Conservation (phyloP, 75 land plant genomes). For the Adiantum capillusveneris region DNA sequence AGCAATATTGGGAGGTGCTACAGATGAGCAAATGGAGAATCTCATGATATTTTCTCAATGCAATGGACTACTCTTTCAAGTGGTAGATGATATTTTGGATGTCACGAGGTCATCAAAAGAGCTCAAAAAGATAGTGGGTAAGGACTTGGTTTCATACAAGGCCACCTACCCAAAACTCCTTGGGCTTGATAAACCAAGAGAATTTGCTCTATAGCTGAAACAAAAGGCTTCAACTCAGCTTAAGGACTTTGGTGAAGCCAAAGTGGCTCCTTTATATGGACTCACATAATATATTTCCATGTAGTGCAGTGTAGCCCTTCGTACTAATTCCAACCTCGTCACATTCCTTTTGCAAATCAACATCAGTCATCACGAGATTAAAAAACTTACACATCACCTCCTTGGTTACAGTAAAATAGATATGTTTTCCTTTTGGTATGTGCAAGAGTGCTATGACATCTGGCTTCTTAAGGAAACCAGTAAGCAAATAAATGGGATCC, state of each 20-base stretch:
- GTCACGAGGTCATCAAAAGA: conserved; percentile 74
- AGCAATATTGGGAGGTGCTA: conserved; percentile 53
- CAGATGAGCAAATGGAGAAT: conserved; percentile 46
- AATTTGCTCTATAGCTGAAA: conserved; percentile 59
- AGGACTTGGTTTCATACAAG: conserved; percentile 72
- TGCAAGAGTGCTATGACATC: no score
- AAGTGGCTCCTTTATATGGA: conserved; percentile 59
- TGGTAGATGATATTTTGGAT: conserved; percentile 88
- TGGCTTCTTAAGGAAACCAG: no score
- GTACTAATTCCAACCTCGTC: no score
- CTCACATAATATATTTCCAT: conserved; percentile 73
- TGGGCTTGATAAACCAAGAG: conserved; percentile 67
- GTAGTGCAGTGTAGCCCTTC: no score
- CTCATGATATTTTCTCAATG: conserved; percentile 41
- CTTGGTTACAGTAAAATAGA: no score
- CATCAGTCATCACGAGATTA: no score
- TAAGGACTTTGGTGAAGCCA: conserved; percentile 43
- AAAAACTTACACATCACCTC: no score
- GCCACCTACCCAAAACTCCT: conserved; percentile 71
- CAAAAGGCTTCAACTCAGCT: conserved; percentile 47
- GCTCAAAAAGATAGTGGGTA: conserved; percentile 75
- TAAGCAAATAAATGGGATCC: no score
- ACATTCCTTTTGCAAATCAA: no score
- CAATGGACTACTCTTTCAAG: conserved; percentile 72
- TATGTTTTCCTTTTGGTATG: no score